A percentile compares a stretch with the other conserved stretches of the same genome.
phyloP scores from a whole-genome alignment of 805 yeast genomes.

The Maudiozyma serrabonitensis region DNA sequence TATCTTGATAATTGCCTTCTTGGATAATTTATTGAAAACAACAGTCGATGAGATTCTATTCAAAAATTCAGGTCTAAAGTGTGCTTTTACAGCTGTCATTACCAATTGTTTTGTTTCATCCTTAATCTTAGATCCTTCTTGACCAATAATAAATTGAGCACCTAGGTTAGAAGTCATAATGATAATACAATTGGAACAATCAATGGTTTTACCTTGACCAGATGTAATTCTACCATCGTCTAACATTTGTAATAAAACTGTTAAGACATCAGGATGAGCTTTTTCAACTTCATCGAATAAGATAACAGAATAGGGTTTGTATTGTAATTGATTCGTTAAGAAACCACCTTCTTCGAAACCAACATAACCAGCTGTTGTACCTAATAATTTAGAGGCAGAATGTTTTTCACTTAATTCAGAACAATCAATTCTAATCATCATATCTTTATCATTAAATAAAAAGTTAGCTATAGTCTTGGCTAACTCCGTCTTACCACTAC shows the following conservation, averaged over 20 bases:
- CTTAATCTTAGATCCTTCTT: conserved; percentile 53
- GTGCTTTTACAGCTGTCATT: conserved; percentile 72
- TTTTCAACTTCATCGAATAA: conserved; percentile 96
- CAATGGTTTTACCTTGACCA: conserved; percentile 86
- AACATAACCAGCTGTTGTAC: conserved; percentile 95
- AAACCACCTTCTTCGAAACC: conserved; percentile 98
- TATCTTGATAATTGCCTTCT: conserved; percentile 85
- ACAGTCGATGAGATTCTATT: conserved; percentile 92
- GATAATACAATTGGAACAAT: conserved; percentile 84
- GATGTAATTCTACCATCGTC: conserved; percentile 97
- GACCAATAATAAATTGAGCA: conserved; percentile 75
- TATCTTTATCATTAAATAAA: conserved; percentile 89
- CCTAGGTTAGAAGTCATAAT: conserved; percentile 98
- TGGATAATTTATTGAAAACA: conserved; percentile 85
- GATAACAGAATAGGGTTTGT: conserved; percentile 93
- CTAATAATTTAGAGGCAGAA: conserved; percentile 88
- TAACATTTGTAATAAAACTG: conserved; percentile 80
- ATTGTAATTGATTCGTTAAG: conserved; percentile 80
- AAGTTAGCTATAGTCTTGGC: conserved; percentile 96
- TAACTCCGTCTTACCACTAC: conserved; percentile 96
- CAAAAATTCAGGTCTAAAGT: conserved; percentile 94
- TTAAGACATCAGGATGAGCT: conserved; percentile 96
- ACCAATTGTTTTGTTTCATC: conserved; percentile 65
- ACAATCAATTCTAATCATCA: conserved; percentile 96
- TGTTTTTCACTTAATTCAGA: conserved; percentile 93